Evolutionary conservation across 2,329 filamentous ascomycete species (phyloP).

Genomic region (Beauveria varroae): DNA sequence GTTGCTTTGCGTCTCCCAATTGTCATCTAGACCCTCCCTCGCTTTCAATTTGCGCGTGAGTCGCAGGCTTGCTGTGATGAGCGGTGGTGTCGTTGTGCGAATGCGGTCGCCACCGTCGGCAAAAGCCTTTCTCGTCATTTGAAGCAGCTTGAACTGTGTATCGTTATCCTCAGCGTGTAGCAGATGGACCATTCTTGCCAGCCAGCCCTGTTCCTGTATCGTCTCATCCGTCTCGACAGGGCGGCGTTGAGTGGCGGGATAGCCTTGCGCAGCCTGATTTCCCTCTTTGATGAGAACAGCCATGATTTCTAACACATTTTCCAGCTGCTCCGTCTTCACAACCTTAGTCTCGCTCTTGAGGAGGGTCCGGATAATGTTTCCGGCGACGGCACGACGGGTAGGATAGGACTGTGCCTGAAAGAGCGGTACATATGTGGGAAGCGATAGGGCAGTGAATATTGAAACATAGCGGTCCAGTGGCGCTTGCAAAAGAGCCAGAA

Average conservation of each 20-base stretch:
- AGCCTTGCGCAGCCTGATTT: slow-evolving; percentile 73
- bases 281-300: slow-evolving; percentile 93
- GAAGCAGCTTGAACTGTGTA: slow-evolving; percentile 87
- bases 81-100: slow-evolving; percentile 86
- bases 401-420: slow-evolving; percentile 89
- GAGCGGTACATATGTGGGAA: slow-evolving; percentile 86
- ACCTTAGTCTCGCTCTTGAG: slow-evolving; percentile 77
- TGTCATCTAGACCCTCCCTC: slow-evolving; percentile 72
- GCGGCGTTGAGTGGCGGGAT: slow-evolving; percentile 73
- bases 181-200: slow-evolving; percentile 86
- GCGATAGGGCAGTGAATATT: slow-evolving; percentile 88
- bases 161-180: slow-evolving; percentile 80
- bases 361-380: slow-evolving; percentile 77
- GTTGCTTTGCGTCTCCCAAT: slow-evolving; percentile 58
- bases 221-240: slow-evolving; percentile 88
- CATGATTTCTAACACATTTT: slow-evolving; percentile 81
- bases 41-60: slow-evolving; percentile 82
- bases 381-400: slow-evolving; percentile 82
- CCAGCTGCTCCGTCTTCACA: slow-evolving; percentile 67
- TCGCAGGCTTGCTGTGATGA: slow-evolving; percentile 85
- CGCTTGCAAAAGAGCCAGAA: slow-evolving; percentile 82
- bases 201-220: slow-evolving; percentile 94
- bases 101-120: slow-evolving; percentile 90
- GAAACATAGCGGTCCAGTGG: slow-evolving; percentile 86
- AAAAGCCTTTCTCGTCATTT: slow-evolving; percentile 80